phyloP scores from a whole-genome alignment of 2,329 filamentous ascomycete genomes.

The Blastomyces emzantsi region DNA sequence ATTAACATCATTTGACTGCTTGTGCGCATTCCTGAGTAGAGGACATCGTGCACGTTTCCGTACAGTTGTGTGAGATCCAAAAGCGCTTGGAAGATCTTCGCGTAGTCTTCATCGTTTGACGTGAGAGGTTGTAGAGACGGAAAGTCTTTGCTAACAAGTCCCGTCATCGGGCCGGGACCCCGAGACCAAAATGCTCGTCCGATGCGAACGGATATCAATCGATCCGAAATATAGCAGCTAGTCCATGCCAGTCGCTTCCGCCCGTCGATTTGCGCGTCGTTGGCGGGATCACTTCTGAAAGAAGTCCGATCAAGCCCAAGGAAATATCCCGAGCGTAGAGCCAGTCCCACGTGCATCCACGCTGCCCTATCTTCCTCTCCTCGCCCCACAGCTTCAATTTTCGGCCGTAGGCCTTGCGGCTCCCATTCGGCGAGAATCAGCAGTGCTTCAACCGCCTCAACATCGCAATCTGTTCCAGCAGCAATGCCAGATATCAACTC shows the following conservation, averaged over 20 bases:
- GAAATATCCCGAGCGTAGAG: conserved; percentile 60
- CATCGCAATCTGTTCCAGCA: conserved; percentile 56
- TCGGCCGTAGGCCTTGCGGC: conserved; percentile 53
- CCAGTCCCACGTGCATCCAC: conserved; percentile 68
- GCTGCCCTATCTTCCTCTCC: conserved; percentile 66
- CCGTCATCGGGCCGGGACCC: conserved; percentile 58
- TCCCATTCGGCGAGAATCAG: conserved; percentile 65
- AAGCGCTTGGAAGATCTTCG: conserved; percentile 60
- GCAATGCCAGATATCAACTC: conserved; percentile 57
- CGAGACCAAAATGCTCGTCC: conserved; percentile 67
- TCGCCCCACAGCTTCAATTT: conserved; percentile 55
- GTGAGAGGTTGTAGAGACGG: conserved; percentile 53
- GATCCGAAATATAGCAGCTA: conserved; percentile 57
- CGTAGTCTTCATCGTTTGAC: conserved; percentile 56
- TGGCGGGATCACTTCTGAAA: conserved; percentile 51
- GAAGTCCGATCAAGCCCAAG: conserved; percentile 60
- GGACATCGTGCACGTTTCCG: conserved; percentile 62
- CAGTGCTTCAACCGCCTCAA: conserved; percentile 62
- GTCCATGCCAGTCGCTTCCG: conserved; percentile 62
- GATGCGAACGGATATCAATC: conserved; percentile 60
- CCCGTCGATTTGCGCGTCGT: conserved; percentile 51
- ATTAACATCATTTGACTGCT: conserved; percentile 61
- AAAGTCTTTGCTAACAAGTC: conserved; percentile 57
- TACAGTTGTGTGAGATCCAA: conserved; percentile 64
- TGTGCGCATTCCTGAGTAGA: conserved; percentile 62